Evolutionary conservation across 2,329 filamentous ascomycete genomes (phyloP).

Genomic region (Fusarium solani-melongenae): DNA sequence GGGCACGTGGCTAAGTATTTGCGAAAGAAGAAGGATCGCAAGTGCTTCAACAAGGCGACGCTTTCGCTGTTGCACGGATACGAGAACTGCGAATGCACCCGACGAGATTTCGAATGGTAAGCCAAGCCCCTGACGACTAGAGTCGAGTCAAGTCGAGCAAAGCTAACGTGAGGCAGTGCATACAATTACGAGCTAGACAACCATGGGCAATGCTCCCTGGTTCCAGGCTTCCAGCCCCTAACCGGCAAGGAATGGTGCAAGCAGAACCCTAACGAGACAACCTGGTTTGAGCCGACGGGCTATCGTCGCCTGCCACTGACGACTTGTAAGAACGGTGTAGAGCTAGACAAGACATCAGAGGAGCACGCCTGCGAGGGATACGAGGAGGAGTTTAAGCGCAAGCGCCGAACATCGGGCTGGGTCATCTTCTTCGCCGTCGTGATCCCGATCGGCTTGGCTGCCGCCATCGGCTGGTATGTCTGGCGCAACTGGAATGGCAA

Average conservation of each 20-base stretch:
- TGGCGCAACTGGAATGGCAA: constrained; percentile 88
- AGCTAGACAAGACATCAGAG: constrained; percentile 74
- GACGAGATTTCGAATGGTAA: constrained; percentile 93
- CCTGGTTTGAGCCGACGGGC: constrained; percentile 87
- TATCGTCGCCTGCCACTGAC: constrained; percentile 91
- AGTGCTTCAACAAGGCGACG: constrained; percentile 84
- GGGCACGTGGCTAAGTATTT: constrained; percentile 91
- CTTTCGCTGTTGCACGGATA: constrained; percentile 78
- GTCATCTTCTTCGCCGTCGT: constrained; percentile 88
- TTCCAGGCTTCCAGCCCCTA: constrained; percentile 75
- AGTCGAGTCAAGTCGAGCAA: background rate
- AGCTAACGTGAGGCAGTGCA: constrained; percentile 67
- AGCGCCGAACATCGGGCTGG: constrained; percentile 75
- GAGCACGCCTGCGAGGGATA: constrained; percentile 76
- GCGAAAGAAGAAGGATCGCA: constrained; percentile 82
- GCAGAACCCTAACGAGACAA: constrained; percentile 73
- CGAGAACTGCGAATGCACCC: constrained; percentile 83
- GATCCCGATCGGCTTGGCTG: constrained; percentile 78
- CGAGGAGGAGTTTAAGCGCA: constrained; percentile 81
- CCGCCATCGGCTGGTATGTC: constrained; percentile 82
- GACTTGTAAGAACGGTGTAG: constrained; percentile 81
- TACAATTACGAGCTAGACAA: constrained; percentile 90
- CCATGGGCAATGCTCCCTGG: constrained; percentile 81
- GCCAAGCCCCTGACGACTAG: constrained; percentile 53
- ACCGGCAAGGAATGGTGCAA: constrained; percentile 63